phyloP scores from a whole-genome alignment of 176 grass and related monocot genomes.

The Typha latifolia region DNA sequence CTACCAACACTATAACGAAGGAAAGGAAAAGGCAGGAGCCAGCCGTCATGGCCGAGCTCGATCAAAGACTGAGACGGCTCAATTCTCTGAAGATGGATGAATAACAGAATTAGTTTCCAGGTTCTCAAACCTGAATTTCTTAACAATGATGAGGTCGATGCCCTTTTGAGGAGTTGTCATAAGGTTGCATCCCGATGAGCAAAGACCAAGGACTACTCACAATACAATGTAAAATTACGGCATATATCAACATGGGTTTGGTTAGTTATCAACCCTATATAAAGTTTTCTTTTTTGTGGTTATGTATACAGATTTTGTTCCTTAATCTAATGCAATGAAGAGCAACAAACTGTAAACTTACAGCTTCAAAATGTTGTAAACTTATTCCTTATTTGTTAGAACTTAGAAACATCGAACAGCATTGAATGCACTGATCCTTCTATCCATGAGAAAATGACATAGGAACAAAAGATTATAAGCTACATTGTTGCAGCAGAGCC shows the following conservation, averaged over 20 bases:
- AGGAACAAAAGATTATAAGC: too few relatives aligned
- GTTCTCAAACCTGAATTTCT: background rate
- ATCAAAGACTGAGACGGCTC: constrained; percentile 71
- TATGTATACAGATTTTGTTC: constrained; percentile 5
- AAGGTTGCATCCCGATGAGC: constrained; percentile 16
- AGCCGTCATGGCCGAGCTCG: constrained; percentile 87
- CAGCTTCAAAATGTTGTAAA: too few relatives aligned
- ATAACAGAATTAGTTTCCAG: constrained; percentile 5
- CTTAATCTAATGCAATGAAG: too few relatives aligned
- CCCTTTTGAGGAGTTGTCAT: background rate
- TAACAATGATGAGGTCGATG: background rate
- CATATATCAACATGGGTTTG: background rate
- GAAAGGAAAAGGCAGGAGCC: constrained; percentile 92
- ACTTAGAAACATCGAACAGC: too few relatives aligned
- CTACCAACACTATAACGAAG: constrained; percentile 78
- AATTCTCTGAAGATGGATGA: constrained; percentile 75
- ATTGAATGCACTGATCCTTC: too few relatives aligned
- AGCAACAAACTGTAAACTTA: too few relatives aligned
- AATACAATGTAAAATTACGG: too few relatives aligned
- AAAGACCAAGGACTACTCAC: constrained; percentile 1
- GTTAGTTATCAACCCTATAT: constrained; percentile 11
- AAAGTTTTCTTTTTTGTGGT: background rate
- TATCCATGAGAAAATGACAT: too few relatives aligned
- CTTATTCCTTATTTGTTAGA: too few relatives aligned
- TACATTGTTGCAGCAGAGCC: too few relatives aligned